Base-by-base conservation (phyloP, 805 yeast species). In the Hemisphaericaspora nanyangensis region DNA sequence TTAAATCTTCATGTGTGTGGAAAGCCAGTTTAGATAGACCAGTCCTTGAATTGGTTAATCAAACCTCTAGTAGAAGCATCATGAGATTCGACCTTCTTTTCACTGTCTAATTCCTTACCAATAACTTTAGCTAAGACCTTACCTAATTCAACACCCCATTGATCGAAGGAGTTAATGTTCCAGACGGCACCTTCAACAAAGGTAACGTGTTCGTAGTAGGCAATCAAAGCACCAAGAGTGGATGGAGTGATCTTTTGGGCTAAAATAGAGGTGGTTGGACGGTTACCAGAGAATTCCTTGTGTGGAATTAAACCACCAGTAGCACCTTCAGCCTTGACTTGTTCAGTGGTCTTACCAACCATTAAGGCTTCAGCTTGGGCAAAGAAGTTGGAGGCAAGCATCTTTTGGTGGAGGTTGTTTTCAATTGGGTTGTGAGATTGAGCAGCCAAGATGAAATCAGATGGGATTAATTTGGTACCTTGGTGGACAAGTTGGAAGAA, bases 101-200 rank as follows among this genome's bases (percentile, higher is more conserved):
- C 55, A 59, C 75, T 78, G 54, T 85, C 85, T 60, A 93, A 80
- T 72, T 93, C 97, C 55, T 77, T 77, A 56, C 95, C 91, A 58
- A 93, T 91, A 43, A 77, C 93, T 82, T 93, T 93, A 61, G 99
- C 99, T 61, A 93, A 80, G 38, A 85, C 95, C 74, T 93, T 93
- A 65, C 99, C 99, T 56, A 93, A 85, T 74, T 93, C 99, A 58
- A 93, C 99, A 70, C 99, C 99, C 96, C 98, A 93, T 76, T 93
- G 99, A 75, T 93, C 99, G 63, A 88, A 93, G 15, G 98, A 91
- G 82, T 93, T 93, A 75, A 93, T 90, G 79, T 95, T 93, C 99
- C 99, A 91, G 59, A 93, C 71, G 42, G 99, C 99, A 72, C 99
- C 99, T 74, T 93, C 99, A 43, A 90, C 90, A 71, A 93, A 93